A percentile compares a stretch with the other conserved stretches of the same genome.
phyloP scores from a whole-genome alignment of 495 filamentous ascomycete genomes.

The Jackrogersella multiformis region DNA sequence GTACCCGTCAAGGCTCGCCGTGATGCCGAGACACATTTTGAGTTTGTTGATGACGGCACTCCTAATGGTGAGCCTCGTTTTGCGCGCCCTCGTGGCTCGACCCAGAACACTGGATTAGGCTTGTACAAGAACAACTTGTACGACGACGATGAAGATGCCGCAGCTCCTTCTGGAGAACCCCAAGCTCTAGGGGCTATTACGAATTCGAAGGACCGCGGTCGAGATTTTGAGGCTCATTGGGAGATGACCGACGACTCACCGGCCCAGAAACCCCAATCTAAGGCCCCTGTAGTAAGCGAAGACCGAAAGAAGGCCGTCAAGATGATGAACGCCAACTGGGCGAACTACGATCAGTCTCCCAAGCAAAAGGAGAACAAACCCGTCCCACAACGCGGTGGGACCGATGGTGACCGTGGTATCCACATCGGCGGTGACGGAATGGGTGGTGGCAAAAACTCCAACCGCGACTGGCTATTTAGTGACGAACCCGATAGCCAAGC shows the following conservation, averaged over 20 bases:
- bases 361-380: conserved; percentile 59
- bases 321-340: conserved; percentile 75
- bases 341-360: conserved; percentile 69
- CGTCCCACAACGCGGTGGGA: conserved; percentile 42
- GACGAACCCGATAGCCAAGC: conserved; percentile 58
- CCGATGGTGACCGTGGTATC: conserved; percentile 57
- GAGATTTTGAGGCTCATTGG: conserved; percentile 80
- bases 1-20: conserved; percentile 73
- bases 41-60: conserved; percentile 65
- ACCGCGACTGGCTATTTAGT: conserved; percentile 69
- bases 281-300: conserved; percentile 51
- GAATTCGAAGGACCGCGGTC: conserved; percentile 71
- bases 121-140: conserved; percentile 82
- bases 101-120: conserved; percentile 69
- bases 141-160: conserved; percentile 59
- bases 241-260: conserved; percentile 71
- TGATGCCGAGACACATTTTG: conserved; percentile 82
- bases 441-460: conserved; percentile 71
- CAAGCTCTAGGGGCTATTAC: conserved; percentile 66
- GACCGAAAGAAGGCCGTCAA: conserved; percentile 68
- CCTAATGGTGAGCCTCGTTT: conserved; percentile 42
- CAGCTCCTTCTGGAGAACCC: conserved; percentile 40
- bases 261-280: conserved; percentile 36
- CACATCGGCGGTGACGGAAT: conserved; percentile 75
- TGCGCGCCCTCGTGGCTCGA: conserved; percentile 56